Conservation (phyloP, 2,329 filamentous ascomycete genomes). For the Pleurostoma richardsiae region DNA sequence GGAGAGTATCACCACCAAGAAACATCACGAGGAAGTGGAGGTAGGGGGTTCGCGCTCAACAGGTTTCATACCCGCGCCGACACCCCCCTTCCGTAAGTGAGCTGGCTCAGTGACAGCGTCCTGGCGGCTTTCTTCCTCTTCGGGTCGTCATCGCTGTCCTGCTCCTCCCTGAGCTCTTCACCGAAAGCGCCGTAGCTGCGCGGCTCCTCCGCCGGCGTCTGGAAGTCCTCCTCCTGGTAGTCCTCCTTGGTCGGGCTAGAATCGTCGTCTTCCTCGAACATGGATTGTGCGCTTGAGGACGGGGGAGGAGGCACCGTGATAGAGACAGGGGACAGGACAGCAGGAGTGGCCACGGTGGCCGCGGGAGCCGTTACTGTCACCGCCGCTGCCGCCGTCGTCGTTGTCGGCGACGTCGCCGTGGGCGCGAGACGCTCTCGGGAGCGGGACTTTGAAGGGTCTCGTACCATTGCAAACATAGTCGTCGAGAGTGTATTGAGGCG, state of each 20-base stretch:
- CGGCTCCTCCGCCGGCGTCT: conserved; percentile 45
- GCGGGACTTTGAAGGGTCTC: conserved; percentile 26
- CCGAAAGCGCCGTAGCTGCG: conserved; percentile 33
- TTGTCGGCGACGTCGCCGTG: conserved; percentile 8
- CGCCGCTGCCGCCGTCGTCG: conserved; percentile 10
- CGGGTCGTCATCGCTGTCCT: conserved; percentile 14
- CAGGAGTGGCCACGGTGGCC: conserved; percentile 4
- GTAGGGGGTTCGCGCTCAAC: too few species aligned
- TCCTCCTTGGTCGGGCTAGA: conserved; percentile 21
- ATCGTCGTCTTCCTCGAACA: conserved; percentile 33
- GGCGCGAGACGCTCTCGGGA: conserved; percentile 18
- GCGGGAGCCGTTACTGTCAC: conserved; percentile 1
- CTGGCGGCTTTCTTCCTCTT: conserved; percentile 50
- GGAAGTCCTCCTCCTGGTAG: conserved; percentile 40
- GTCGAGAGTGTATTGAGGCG: conserved; percentile 41
- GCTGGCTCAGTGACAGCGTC: conserved; percentile 59
- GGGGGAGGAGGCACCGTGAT: conserved; percentile 4
- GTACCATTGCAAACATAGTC: conserved; percentile 30
- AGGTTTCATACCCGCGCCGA: conserved; percentile 15
- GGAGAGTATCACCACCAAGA: too few species aligned
- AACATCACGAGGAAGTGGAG: too few species aligned
- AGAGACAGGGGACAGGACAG: conserved; percentile 3
- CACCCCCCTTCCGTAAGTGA: conserved; percentile 41
- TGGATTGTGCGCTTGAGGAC: conserved; percentile 14
- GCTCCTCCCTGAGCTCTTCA: conserved; percentile 34